Conservation (phyloP, 2,329 filamentous ascomycete genomes). For the Stagonosporopsis rhizophila region DNA sequence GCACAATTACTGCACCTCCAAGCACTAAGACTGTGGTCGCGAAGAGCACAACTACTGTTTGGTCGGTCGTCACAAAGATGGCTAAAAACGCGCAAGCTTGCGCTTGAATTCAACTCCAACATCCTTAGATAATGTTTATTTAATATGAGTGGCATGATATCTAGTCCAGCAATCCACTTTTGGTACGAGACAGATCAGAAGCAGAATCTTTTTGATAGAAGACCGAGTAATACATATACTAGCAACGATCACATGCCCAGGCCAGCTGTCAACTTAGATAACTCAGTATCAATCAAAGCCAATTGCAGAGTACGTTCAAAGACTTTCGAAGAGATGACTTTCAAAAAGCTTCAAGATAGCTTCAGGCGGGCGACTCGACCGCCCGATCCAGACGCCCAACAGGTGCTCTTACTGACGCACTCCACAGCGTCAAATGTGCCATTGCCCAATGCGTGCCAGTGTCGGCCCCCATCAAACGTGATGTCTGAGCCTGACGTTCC, state of each 20-base stretch:
- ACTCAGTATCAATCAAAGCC: too few relatives aligned
- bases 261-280: too few relatives aligned
- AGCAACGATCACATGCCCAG: too few relatives aligned
- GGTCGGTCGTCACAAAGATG: conserved; percentile 19
- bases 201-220: too few relatives aligned
- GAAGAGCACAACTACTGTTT: conserved; percentile 22
- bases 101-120: neutral
- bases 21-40: conserved; percentile 21
- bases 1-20: conserved; percentile 20
- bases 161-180: too few relatives aligned
- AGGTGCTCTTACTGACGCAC: conserved; percentile 25
- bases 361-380: conserved; percentile 31
- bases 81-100: conserved; percentile 26
- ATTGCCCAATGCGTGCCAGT: conserved; percentile 34
- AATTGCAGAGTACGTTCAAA: too few relatives aligned
- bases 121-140: neutral
- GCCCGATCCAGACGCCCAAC: conserved; percentile 38
- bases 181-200: too few relatives aligned
- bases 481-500: conserved; percentile 39
- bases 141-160: neutral
- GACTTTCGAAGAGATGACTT: too few relatives aligned
- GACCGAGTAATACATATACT: too few relatives aligned
- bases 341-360: neutral
- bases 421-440: conserved; percentile 40
- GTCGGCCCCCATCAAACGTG: conserved; percentile 37